phyloP scores from a whole-genome alignment of 768 basidiomycete genomes.

The Auriscalpium microsporum region DNA sequence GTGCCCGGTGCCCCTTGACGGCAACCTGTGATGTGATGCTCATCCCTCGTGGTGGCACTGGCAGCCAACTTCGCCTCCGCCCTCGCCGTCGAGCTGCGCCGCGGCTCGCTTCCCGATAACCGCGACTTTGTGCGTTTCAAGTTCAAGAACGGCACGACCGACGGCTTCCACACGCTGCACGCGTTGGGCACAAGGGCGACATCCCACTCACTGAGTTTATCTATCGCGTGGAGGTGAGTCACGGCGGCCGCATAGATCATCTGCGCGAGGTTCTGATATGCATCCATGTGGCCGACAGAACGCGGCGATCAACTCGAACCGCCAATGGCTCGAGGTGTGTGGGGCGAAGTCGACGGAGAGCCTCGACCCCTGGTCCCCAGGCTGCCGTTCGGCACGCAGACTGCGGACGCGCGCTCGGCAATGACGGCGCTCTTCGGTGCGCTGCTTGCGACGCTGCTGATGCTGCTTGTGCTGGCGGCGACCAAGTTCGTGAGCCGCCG shows the following conservation, averaged over 20 bases:
- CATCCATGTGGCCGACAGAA: conserved; percentile 21
- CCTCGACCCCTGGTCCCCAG: conserved; percentile 1
- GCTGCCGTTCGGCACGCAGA: conserved; percentile 5
- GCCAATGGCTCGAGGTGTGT: conserved; percentile 38
- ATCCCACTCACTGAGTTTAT: conserved; percentile 82
- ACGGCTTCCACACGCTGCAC: conserved; percentile 56
- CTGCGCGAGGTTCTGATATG: background rate
- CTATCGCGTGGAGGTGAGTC: conserved; percentile 64
- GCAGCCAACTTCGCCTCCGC: conserved; percentile 69
- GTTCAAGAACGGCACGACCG: conserved; percentile 74
- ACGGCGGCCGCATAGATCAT: background rate
- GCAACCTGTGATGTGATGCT: background rate
- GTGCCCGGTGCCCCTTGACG: background rate
- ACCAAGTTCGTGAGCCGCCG: conserved; percentile 10
- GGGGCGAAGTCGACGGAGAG: conserved; percentile 11
- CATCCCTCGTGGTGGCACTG: background rate
- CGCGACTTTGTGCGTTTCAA: conserved; percentile 79
- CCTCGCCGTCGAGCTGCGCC: conserved; percentile 70
- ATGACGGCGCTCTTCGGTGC: conserved; percentile 11
- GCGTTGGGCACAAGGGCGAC: conserved; percentile 69
- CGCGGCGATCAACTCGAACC: conserved; percentile 36
- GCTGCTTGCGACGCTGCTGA: conserved; percentile 12
- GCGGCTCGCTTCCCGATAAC: conserved; percentile 63
- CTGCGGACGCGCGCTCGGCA: background rate
- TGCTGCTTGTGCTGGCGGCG: conserved; percentile 7